A percentile compares a stretch with the other conserved stretches of the same genome.
These are phyloP conservation scores for Gentiana straminea DNA, from an alignment of 257 asterid species.

Conservation along the genomic window DNA sequence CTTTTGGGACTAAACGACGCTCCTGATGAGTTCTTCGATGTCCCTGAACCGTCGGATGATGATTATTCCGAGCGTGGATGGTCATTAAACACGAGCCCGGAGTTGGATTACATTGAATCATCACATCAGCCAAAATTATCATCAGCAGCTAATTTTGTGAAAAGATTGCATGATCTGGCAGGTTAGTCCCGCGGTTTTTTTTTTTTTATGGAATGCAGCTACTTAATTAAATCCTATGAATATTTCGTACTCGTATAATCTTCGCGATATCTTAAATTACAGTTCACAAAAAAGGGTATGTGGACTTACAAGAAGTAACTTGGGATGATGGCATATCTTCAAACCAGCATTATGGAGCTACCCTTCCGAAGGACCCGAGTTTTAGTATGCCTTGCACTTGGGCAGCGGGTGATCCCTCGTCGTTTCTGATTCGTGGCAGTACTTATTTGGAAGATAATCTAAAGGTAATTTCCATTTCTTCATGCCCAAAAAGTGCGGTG, in stretches of 20 bases:
- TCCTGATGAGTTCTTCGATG: constrained; percentile 84
- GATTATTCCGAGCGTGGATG: constrained; percentile 37
- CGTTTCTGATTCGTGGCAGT: constrained; percentile 60
- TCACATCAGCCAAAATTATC: constrained; percentile 34
- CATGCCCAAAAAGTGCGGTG: background rate
- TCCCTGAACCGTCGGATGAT: constrained; percentile 73
- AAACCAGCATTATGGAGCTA: constrained; percentile 35
- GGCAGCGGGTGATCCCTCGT: constrained; percentile 59
- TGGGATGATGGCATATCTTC: constrained; percentile 34
- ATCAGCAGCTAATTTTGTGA: constrained; percentile 50
- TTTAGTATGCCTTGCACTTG: constrained; percentile 50
- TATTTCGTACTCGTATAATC: no score
- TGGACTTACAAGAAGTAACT: constrained; percentile 48
- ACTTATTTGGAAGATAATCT: constrained; percentile 46
- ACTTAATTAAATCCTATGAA: no score
- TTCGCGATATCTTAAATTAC: constrained; percentile 6
- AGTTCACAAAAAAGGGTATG: constrained; percentile 64
- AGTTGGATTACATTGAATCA: constrained; percentile 36
- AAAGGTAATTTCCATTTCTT: constrained; percentile 30
- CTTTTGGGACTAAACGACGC: constrained; percentile 78
- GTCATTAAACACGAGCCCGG: constrained; percentile 24
- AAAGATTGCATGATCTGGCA: constrained; percentile 51
- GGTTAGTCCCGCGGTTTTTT: constrained; percentile 27
- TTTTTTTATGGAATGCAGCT: no score
- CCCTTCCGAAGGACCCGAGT: constrained; percentile 55